Base-by-base conservation (phyloP, 2,329 filamentous ascomycete genomes). In the Diaporthe citri region DNA sequence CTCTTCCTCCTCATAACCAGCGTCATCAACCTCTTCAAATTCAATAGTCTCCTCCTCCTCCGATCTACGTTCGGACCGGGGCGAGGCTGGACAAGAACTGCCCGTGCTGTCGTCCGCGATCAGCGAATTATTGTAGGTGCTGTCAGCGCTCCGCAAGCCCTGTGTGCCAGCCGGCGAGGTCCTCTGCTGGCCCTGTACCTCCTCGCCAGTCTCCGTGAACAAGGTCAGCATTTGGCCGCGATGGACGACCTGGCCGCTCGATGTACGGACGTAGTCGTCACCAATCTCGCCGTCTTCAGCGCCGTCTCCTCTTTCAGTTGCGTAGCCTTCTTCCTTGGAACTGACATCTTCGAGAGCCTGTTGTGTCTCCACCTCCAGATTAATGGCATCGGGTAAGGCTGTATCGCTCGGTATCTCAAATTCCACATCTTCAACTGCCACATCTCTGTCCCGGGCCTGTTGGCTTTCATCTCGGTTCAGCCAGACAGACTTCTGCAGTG, bases 1-100 rank as follows among this genome's bases (percentile, higher is more conserved):
- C 84, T 90, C 39, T 82, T 92, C 56, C 87, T 93, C 66, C 86
- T 87, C 1, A 84, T 86, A 0, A 80, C 86, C 5, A 83, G 90
- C 70, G 85, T 91, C 46, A 84, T 92, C 1, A 90, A 93, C 79
- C 81, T 92, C 25, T 85, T 89, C 2, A 89, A 90, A 22, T 86
- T 87, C 1, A 75, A 89, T 2, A 81, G 92, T 4, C 83, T 92
- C 34, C 88, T 92, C 34, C 88, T 89, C 3, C 22, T 55, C 46
- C 20, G 36, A 12, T 13, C 43, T 51, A 17, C 55, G 46, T 8
- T 36, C 62, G 36, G 62, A 48, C 4, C 20, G 36, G 1, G 57
- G 46, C 41, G 71, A 43, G 2, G 39, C 59, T n/a, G 46, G 22
- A 31, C 9, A 7, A 28, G 71, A 56, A 12, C 71, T 55, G 20